Percentiles rank a stretch among this genome's conserved stretches.
Conservation (phyloP, 352 stramenopile genomes). For the Phytophthora sp. region DNA sequence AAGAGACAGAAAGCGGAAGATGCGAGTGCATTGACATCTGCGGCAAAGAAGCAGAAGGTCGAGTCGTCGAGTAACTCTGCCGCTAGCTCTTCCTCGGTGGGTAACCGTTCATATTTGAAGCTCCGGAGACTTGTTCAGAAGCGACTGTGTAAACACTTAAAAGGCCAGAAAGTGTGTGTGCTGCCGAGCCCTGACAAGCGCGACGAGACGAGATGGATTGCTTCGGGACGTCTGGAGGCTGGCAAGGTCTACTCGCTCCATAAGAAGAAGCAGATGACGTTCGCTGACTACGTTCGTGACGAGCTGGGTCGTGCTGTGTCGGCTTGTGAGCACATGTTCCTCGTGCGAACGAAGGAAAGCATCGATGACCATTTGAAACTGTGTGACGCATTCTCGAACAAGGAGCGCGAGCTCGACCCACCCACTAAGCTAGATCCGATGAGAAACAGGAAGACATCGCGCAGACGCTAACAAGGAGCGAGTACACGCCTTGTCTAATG, state of each 20-base stretch:
- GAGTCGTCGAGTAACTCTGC: constrained; percentile 18
- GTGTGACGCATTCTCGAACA: constrained; percentile 71
- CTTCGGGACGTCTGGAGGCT: constrained; percentile 59
- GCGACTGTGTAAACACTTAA: constrained; percentile 68
- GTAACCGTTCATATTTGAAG: constrained; percentile 51
- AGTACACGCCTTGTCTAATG: constrained; percentile 32
- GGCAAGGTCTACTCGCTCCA: constrained; percentile 64
- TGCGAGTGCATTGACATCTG: neutral
- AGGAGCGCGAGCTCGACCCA: constrained; percentile 47
- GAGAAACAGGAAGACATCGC: constrained; percentile 19
- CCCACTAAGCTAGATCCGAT: constrained; percentile 32
- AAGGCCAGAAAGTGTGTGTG: constrained; percentile 66
- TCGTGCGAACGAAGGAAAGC: constrained; percentile 58
- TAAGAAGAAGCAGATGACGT: constrained; percentile 55
- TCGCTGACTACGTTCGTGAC: constrained; percentile 65
- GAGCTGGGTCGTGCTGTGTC: constrained; percentile 54
- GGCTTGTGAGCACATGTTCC: constrained; percentile 73
- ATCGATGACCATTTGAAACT: constrained; percentile 78
- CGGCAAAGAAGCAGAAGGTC: constrained; percentile 24
- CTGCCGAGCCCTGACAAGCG: constrained; percentile 28
- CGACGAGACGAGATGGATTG: constrained; percentile 35
- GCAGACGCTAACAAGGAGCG: constrained; percentile 19
- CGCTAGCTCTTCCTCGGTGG: constrained; percentile 32
- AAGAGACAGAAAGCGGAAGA: constrained; percentile 33
- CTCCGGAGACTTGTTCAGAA: constrained; percentile 76